Evolutionary conservation across 2,329 filamentous ascomycete genomes (phyloP).

Genomic region (Aurifilum marmelostoma): DNA sequence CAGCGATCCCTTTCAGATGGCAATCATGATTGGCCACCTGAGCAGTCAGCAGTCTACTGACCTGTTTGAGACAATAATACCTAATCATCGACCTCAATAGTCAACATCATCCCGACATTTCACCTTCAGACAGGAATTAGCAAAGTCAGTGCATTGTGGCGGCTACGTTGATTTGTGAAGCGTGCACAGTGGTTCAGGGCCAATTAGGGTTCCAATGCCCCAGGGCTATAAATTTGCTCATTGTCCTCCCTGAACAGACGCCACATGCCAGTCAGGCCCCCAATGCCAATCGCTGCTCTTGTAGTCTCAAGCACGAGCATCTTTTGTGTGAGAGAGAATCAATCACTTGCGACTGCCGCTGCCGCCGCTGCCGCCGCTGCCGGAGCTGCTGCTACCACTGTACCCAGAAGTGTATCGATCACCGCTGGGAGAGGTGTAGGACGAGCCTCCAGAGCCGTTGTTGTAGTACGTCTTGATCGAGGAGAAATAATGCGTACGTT

Average conservation of each 20-base stretch:
- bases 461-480: constrained; percentile 62
- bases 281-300: neutral
- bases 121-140: neutral
- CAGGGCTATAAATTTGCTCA: neutral
- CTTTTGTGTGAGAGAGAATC: neutral
- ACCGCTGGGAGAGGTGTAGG: constrained; percentile 62
- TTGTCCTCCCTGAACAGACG: neutral
- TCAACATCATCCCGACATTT: neutral
- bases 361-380: constrained; percentile 7
- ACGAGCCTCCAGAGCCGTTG: constrained; percentile 58
- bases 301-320: neutral
- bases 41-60: too few species aligned
- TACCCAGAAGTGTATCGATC: constrained; percentile 35
- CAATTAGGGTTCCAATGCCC: neutral
- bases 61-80: too few species aligned
- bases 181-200: neutral
- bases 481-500: neutral
- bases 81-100: neutral
- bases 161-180: neutral
- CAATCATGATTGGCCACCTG: too few species aligned
- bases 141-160: neutral
- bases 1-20: too few species aligned
- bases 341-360: constrained; percentile 10
- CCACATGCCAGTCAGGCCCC: neutral
- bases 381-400: constrained; percentile 23